These are phyloP conservation scores for Venturia aucupariae DNA, from an alignment of 2,329 filamentous ascomycete species.

Conservation along the genomic window DNA sequence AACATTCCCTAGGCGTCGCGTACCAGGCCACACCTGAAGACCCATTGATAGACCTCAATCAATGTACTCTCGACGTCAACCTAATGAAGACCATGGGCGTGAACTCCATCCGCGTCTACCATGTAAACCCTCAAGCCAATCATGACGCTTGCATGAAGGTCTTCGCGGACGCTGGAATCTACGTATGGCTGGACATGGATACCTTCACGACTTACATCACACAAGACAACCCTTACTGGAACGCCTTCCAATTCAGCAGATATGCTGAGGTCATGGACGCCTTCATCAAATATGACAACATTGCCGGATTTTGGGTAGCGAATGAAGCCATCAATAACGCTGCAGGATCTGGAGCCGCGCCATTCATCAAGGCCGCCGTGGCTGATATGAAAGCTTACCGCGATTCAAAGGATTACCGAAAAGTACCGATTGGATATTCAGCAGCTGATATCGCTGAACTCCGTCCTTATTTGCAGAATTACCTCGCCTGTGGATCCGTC, in stretches of 20 bases:
- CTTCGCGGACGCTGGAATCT: slow-evolving; percentile 73
- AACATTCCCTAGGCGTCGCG: background rate
- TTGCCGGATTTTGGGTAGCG: slow-evolving; percentile 75
- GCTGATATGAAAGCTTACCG: slow-evolving; percentile 77
- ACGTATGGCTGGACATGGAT: slow-evolving; percentile 75
- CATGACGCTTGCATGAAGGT: slow-evolving; percentile 74
- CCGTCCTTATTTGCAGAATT: slow-evolving; percentile 57
- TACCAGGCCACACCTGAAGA: slow-evolving; percentile 43
- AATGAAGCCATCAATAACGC: slow-evolving; percentile 68
- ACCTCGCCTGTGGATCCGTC: slow-evolving; percentile 68
- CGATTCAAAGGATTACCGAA: slow-evolving; percentile 63
- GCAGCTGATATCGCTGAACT: slow-evolving; percentile 73
- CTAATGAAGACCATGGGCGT: slow-evolving; percentile 73
- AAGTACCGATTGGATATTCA: slow-evolving; percentile 78
- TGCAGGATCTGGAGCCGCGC: slow-evolving; percentile 53
- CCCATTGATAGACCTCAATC: slow-evolving; percentile 63
- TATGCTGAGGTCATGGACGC: slow-evolving; percentile 67
- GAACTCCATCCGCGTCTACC: slow-evolving; percentile 81
- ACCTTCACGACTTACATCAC: slow-evolving; percentile 61
- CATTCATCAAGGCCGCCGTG: slow-evolving; percentile 73
- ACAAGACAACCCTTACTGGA: slow-evolving; percentile 58
- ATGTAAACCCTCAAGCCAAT: slow-evolving; percentile 62
- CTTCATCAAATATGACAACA: slow-evolving; percentile 69
- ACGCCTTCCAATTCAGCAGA: slow-evolving; percentile 55
- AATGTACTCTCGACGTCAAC: slow-evolving; percentile 67